Evolutionary conservation across 306 rosid genomes (phyloP), one percentile per base, ranked within the genome.

Genomic region (Rosa persica): DNA sequence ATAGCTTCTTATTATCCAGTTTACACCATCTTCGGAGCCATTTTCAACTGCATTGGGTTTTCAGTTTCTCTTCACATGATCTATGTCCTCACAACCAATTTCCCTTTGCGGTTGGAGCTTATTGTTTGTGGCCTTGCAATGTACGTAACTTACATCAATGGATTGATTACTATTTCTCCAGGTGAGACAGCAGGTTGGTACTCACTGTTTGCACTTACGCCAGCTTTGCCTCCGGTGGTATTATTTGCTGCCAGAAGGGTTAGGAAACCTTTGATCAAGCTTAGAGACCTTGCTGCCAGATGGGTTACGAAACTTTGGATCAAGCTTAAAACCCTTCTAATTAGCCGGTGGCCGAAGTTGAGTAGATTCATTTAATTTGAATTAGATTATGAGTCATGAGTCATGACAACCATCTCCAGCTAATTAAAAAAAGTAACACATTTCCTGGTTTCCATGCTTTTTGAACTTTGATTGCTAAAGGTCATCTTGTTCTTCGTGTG

Each of bases 31-130:
- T 0, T 42, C 0, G 52, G 62, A 4, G 20, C 42, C 51, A 8
- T 67, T 38, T 42, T 67, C 38, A 84, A 84, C 76, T 76, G 82
- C 43, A n/a, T 80, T 20, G 84, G 84, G 42, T 75, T 84, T 46
- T 76, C 79, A 0, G 27, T 77, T 9, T 84, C 87, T 67, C 49
- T 73, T 38, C 44, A 38, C 4, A 23, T 55, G 67, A 73, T 73
- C 8, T 9, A 12, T 23, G 15, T 73, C 9, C 67, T 55, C 67
- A 54, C 61, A 34, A 55, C 20, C 51, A 39, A 39, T 5, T 73
- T 73, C 12, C 67, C 77, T 30, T 36, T 55, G 47, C 10, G 20
- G 38, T 38, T 27, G 30, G 77, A 73, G 77, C 61, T 55, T n/a
- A 30, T 38, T 38, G 5, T 74, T 1, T 57, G 78, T 57, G 47